Base-by-base conservation (phyloP, 1,284 basidiomycete genomes). In the Singerocomus rubriflavus region DNA sequence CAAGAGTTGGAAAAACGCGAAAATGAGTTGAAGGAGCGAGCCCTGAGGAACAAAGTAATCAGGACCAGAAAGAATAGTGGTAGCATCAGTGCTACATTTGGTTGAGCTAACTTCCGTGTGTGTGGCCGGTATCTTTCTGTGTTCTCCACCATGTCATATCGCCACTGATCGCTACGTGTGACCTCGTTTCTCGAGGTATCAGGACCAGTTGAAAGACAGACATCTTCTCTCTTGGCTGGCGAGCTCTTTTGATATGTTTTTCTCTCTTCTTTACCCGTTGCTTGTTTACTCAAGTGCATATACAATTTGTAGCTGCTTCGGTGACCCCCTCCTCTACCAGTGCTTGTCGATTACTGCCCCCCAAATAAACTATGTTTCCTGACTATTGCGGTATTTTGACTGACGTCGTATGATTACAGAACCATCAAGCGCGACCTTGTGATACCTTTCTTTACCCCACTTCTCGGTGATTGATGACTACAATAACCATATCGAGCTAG, bases 11-110 rank as follows among this genome's bases (percentile, higher is more conserved):
- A 80, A 57, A 77, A 71, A 59, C 69, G 82, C 51, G 86, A 89
- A 60, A 88, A 78, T 58, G 87, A 90, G 61, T 64, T 90, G 43
- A 89, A 88, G 63, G 87, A 90, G 59, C 79, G 73, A 62, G 87
- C 87, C n/a, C 65, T 90, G 61, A 77, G 87, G 58, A 88, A 89
- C 61, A 90, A 90, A 63, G 87, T 90, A 48, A 79, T 90, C 57
- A 75, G 84, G 59, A 84, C 82, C 31, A 73, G 86, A 57, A 88
- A 85, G 64, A 63, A 65, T 26, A 73, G 67, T 48, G 62, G 61
- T 38, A 54, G 53, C 13, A 39, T 12, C 2, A 45, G 60, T 5
- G 12, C n/a, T n/a, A 30, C 30, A 41, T 59, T 54, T 33, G 62
- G 64, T 59, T 64, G 54, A 64, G 41, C n/a, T 46, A 42, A 45